These are phyloP conservation scores for Penicillium sp. DNA, from an alignment of 2,329 filamentous ascomycete genomes.

Conservation along the genomic window DNA sequence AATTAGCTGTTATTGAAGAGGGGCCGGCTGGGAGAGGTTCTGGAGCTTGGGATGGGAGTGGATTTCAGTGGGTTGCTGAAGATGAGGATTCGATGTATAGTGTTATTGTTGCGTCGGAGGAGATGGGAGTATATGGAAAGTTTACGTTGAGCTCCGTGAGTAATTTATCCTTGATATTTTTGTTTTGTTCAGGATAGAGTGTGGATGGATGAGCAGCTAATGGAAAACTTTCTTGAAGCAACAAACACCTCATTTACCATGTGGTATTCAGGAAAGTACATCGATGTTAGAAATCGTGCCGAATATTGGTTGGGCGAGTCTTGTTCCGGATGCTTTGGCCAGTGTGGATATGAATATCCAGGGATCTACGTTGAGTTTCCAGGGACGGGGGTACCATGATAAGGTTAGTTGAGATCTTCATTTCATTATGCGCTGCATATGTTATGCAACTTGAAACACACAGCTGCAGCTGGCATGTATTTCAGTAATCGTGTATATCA, in stretches of 20 bases:
- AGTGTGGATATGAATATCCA: conserved; percentile 31
- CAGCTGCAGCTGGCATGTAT: no score
- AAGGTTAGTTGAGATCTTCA: conserved; percentile 31
- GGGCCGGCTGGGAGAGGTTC: background rate
- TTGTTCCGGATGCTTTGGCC: conserved; percentile 36
- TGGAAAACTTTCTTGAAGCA: background rate
- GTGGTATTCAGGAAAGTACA: conserved; percentile 8
- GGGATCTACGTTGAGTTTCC: conserved; percentile 34
- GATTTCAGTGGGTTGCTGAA: conserved; percentile 12
- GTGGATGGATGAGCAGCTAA: background rate
- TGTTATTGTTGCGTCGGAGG: conserved; percentile 10
- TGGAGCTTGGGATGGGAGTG: conserved; percentile 10
- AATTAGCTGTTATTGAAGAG: conserved; percentile 9
- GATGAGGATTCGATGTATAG: conserved; percentile 13
- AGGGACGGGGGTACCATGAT: conserved; percentile 48
- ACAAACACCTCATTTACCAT: conserved; percentile 15
- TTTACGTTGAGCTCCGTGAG: conserved; percentile 14
- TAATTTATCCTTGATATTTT: background rate
- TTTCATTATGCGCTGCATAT: no score
- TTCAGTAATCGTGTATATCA: no score
- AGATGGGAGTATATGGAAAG: conserved; percentile 13
- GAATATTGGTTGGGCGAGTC: conserved; percentile 42
- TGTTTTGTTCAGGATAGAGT: background rate
- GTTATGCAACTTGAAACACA: no score
- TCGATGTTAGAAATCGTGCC: conserved; percentile 22